A percentile compares a stretch with the other conserved stretches of the same genome.
Evolutionary conservation across 2,329 filamentous ascomycete genomes (phyloP).

Genomic region (Aspergillus fumigatus): DNA sequence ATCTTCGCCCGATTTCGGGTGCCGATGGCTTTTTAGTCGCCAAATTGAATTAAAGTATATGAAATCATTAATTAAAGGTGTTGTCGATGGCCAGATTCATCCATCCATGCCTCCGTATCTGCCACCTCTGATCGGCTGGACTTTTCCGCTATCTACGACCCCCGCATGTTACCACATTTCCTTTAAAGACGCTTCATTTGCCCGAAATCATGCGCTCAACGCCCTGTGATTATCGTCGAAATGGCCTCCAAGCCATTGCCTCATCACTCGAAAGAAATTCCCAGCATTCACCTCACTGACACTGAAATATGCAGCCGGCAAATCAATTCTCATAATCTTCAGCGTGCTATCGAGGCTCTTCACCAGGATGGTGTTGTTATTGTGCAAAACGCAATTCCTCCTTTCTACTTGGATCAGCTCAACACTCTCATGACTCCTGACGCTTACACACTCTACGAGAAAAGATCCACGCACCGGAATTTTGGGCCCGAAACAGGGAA

Average conservation of each 20-base stretch:
- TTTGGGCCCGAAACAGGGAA: slow-evolving; percentile 32
- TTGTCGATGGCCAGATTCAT: not conserved
- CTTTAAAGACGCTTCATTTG: not conserved
- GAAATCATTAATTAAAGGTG: not conserved
- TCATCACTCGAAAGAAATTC: not conserved
- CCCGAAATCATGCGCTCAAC: not conserved
- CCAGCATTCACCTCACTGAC: not conserved
- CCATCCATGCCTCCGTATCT: not conserved
- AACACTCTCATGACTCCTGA: slow-evolving; percentile 27
- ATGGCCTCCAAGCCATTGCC: not conserved
- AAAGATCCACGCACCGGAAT: slow-evolving; percentile 21
- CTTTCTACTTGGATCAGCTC: slow-evolving; percentile 29
- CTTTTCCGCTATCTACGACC: not conserved
- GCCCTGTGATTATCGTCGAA: not conserved
- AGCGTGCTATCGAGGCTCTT: slow-evolving; percentile 22
- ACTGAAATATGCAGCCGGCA: not conserved
- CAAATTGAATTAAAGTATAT: not conserved
- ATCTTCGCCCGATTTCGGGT: not conserved
- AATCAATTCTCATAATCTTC: slow-evolving; percentile 19
- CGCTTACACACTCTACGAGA: slow-evolving; percentile 28
- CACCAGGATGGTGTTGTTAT: slow-evolving; percentile 37
- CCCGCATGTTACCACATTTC: not conserved
- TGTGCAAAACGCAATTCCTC: slow-evolving; percentile 34
- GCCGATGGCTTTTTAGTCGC: not conserved
- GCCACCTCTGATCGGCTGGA: not conserved